Evolutionary conservation across 2,329 filamentous ascomycete genomes (phyloP), one percentile per base, ranked within the genome.

Genomic region (Colletotrichum godetiae): DNA sequence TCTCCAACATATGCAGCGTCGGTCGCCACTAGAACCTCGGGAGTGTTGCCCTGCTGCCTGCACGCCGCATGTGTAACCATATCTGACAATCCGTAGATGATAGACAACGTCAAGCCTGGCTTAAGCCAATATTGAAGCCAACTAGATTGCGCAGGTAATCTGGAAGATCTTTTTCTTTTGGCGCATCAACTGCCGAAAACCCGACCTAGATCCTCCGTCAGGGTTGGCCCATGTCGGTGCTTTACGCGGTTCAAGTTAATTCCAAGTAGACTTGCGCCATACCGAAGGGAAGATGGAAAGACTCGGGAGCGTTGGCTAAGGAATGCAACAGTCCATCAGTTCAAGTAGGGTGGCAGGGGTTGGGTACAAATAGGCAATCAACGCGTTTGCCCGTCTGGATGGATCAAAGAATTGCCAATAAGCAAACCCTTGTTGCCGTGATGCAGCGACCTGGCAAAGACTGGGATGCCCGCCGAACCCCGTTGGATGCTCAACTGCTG

Each of bases 171-270:
- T n/a, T 49, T 19, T 49, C 19, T 5, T 13, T n/a, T 27, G 27
- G 24, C 29, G 22, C 52, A n/a, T 6, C 29, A 65, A 58, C 49
- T 65, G 59, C 52, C 52, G 60, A 69, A 69, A n/a, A 27, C 33
- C 19, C 27, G 35, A n/a, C 37, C 27, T 24, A 37, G 46, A 57
- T 19, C 7, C 22, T 22, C 5, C 24, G 12, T 52, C 67, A 65
- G 37, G 60, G 67, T 46, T 69, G 37, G 7, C 29, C 37, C 60
- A 52, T 52, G 60, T 35, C 29, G 24, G 58, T n/a, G 24, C 27
- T 19, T 31, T 13, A n/a, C 15, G 13, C 7, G 59, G 35, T 27
- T 61, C 24, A 5, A 24, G 60, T 35, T 29, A 35, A 66, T n/a
- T 19, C 37, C n/a, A 29, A 46, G 27, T 52, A 19, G 13, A 15